Conservation (phyloP, 164 flowering plant genomes). For the Cinnamomum chago region DNA sequence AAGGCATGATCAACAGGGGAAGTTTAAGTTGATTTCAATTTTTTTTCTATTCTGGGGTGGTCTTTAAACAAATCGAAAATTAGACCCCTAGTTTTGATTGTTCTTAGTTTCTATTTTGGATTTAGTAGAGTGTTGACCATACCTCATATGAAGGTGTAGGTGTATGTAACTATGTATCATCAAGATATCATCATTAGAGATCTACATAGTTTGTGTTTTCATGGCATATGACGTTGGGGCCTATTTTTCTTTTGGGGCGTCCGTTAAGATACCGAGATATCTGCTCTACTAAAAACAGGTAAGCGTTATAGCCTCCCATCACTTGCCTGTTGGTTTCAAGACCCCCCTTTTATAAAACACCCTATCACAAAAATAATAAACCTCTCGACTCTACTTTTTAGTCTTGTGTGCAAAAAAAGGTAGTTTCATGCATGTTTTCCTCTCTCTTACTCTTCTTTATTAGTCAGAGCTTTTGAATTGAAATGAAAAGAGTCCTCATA, state of each 20-base stretch:
- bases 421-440: not conserved
- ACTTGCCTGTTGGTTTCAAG: not conserved
- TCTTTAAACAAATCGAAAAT: not conserved
- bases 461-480: not conserved
- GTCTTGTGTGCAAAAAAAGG: not conserved
- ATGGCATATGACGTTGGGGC: slow-evolving; percentile 25
- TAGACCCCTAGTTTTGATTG: not conserved
- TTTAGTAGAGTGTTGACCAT: not conserved
- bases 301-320: slow-evolving; percentile 8
- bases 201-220: slow-evolving; percentile 25
- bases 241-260: slow-evolving; percentile 6
- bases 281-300: slow-evolving; percentile 15
- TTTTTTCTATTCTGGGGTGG: not conserved
- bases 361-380: not conserved
- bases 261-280: slow-evolving; percentile 7
- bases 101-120: not conserved
- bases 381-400: not conserved
- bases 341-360: not conserved
- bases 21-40: not conserved
- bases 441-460: not conserved
- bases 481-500: not conserved
- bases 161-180: not conserved
- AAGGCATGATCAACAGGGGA: not conserved
- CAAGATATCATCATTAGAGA: not conserved
- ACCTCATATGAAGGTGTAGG: not conserved